These are phyloP conservation scores for Lasiodiplodia sp. DNA, from an alignment of 2,329 filamentous ascomycete species.

Conservation along the genomic window DNA sequence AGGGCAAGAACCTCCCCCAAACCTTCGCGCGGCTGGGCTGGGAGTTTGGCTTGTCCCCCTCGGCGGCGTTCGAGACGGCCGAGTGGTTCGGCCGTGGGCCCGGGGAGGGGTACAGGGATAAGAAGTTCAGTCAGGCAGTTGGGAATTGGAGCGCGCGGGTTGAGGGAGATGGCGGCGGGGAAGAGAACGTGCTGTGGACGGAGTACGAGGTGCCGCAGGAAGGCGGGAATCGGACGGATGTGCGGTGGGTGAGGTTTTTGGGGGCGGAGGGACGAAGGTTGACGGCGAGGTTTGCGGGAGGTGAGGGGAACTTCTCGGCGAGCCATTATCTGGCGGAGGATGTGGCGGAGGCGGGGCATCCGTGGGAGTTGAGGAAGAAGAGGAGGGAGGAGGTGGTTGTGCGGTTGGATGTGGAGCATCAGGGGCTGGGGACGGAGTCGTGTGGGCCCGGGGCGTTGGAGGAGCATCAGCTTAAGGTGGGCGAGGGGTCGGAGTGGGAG, in stretches of 20 bases:
- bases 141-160: background rate
- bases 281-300: background rate
- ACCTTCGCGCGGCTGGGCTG: background rate
- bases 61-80: background rate
- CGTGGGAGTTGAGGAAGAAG: slow-evolving; percentile 62
- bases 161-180: background rate
- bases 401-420: slow-evolving; percentile 67
- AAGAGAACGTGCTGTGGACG: slow-evolving; percentile 55
- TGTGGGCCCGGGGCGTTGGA: slow-evolving; percentile 58
- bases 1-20: background rate
- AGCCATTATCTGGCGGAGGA: background rate
- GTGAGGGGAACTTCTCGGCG: background rate
- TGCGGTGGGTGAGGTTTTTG: slow-evolving; percentile 60
- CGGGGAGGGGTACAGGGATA: slow-evolving; percentile 53
- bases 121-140: slow-evolving; percentile 62
- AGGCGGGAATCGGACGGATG: slow-evolving; percentile 68
- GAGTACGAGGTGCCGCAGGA: slow-evolving; percentile 74
- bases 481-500: background rate
- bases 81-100: background rate
- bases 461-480: background rate
- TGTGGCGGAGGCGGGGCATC: slow-evolving; percentile 67
- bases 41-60: background rate
- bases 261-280: slow-evolving; percentile 36
- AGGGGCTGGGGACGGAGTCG: slow-evolving; percentile 68
- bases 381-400: slow-evolving; percentile 64